Evolutionary conservation across 1,284 basidiomycete genomes (phyloP).

Genomic region (Cryptococcus wingfieldii): DNA sequence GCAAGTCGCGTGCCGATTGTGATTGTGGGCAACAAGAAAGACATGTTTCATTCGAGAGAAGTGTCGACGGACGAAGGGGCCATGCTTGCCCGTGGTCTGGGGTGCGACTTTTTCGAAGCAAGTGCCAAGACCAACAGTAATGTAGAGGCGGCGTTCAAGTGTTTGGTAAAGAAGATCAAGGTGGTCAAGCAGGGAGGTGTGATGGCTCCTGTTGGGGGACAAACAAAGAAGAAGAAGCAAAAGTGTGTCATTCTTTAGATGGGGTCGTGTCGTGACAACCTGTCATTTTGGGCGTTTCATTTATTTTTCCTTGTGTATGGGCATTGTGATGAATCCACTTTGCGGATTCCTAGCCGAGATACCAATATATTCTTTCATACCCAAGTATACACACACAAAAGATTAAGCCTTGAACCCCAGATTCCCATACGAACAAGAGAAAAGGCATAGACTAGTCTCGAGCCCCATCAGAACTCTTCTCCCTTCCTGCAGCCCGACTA

Average conservation of each 20-base stretch:
- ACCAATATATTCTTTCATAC: not conserved
- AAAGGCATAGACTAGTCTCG: not conserved
- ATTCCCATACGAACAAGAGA: not conserved
- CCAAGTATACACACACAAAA: not conserved
- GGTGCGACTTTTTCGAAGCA: conserved; percentile 94
- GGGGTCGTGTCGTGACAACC: not conserved
- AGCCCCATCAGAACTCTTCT: conserved; percentile 19
- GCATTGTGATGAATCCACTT: not conserved
- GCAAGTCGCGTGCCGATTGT: conserved; percentile 52
- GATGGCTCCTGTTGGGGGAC: not conserved
- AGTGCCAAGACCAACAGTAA: conserved; percentile 93
- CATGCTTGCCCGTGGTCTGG: conserved; percentile 76
- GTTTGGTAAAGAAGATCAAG: conserved; percentile 79
- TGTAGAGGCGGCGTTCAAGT: conserved; percentile 89
- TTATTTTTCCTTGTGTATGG: not conserved
- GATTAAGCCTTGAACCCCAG: not conserved
- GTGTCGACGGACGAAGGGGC: conserved; percentile 85
- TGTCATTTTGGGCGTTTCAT: not conserved
- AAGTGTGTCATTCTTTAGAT: conserved; percentile 48
- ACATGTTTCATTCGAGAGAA: conserved; percentile 71
- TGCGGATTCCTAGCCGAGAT: not conserved
- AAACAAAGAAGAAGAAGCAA: conserved; percentile 36
- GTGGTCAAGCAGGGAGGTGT: conserved; percentile 24
- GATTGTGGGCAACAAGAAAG: conserved; percentile 88
- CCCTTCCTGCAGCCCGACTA: conserved; percentile 39